These are phyloP conservation scores for Ramularia collo-cygni DNA, from an alignment of 2,329 filamentous ascomycete genomes.

Conservation along the genomic window DNA sequence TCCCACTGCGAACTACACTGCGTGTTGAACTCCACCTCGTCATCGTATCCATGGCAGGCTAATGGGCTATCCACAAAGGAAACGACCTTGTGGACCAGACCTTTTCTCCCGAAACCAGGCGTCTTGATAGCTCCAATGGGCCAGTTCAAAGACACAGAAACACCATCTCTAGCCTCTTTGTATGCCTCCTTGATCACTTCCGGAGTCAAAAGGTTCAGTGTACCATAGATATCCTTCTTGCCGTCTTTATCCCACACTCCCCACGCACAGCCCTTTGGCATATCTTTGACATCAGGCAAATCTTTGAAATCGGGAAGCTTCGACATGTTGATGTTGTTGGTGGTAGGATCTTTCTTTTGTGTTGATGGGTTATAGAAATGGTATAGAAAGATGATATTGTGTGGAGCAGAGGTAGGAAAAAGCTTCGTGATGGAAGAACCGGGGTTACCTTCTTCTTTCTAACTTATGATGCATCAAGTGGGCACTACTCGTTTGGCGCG, in stretches of 20 bases:
- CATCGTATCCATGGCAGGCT: constrained; percentile 34
- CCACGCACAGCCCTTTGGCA: constrained; percentile 38
- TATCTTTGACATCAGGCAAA: constrained; percentile 35
- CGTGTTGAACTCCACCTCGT: constrained; percentile 43
- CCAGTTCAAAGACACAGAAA: constrained; percentile 39
- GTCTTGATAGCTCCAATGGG: constrained; percentile 30
- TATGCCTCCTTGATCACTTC: constrained; percentile 37
- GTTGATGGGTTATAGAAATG: too few relatives aligned
- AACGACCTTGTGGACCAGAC: constrained; percentile 31
- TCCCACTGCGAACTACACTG: constrained; percentile 44
- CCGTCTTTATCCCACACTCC: constrained; percentile 41
- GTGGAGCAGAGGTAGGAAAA: too few relatives aligned
- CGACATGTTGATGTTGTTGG: constrained; percentile 14
- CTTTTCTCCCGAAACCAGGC: constrained; percentile 31
- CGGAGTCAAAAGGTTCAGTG: constrained; percentile 41
- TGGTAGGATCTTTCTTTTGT: too few relatives aligned
- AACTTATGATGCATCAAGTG: too few relatives aligned
- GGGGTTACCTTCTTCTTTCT: too few relatives aligned
- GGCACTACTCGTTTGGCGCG: too few relatives aligned
- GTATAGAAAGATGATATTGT: too few relatives aligned
- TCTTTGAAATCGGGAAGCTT: constrained; percentile 35
- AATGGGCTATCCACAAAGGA: constrained; percentile 31
- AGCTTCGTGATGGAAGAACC: too few relatives aligned
- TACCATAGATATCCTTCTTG: constrained; percentile 38
- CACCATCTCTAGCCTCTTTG: constrained; percentile 36